These are phyloP conservation scores for Thozetella sp. DNA, from an alignment of 495 filamentous ascomycete genomes.

Conservation along the genomic window DNA sequence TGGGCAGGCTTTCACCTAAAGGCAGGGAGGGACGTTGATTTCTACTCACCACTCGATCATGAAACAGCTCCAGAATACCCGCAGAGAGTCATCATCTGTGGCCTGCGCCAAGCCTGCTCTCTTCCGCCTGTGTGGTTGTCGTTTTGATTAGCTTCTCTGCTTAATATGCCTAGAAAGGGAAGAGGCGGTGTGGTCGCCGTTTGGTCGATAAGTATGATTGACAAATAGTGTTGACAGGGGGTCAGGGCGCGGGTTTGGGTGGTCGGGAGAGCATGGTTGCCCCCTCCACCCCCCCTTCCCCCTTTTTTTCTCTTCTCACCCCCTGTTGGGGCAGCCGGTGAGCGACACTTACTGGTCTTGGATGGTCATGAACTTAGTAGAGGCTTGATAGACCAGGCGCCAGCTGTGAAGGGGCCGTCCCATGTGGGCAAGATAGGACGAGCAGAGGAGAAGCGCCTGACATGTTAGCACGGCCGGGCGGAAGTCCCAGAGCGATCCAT, in stretches of 20 bases:
- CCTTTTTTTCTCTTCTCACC: no score
- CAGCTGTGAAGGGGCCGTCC: slow-evolving; percentile 36
- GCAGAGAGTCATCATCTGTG: slow-evolving; percentile 26
- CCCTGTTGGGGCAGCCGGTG: not conserved
- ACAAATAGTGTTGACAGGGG: not conserved
- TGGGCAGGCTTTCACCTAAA: not conserved
- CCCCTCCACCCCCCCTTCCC: no score
- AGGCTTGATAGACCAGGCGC: slow-evolving; percentile 31
- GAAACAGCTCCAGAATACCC: slow-evolving; percentile 37
- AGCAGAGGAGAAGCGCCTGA: slow-evolving; percentile 33
- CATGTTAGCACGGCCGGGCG: slow-evolving; percentile 22
- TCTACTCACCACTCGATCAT: slow-evolving; percentile 34
- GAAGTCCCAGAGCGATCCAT: slow-evolving; percentile 30
- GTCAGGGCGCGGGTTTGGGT: no score
- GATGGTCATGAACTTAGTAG: slow-evolving; percentile 24
- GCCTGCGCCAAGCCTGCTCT: slow-evolving; percentile 17
- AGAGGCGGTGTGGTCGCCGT: not conserved
- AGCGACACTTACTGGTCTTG: slow-evolving; percentile 22
- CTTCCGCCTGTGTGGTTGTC: slow-evolving; percentile 11
- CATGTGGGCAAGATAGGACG: slow-evolving; percentile 34
- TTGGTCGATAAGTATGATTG: not conserved
- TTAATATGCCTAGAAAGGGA: not conserved
- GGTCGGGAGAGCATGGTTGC: no score
- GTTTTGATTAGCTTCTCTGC: not conserved
- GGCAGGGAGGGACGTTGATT: no score